These are phyloP conservation scores for Fusarium chlamydosporum DNA, from an alignment of 2,329 filamentous ascomycete genomes.

Conservation along the genomic window DNA sequence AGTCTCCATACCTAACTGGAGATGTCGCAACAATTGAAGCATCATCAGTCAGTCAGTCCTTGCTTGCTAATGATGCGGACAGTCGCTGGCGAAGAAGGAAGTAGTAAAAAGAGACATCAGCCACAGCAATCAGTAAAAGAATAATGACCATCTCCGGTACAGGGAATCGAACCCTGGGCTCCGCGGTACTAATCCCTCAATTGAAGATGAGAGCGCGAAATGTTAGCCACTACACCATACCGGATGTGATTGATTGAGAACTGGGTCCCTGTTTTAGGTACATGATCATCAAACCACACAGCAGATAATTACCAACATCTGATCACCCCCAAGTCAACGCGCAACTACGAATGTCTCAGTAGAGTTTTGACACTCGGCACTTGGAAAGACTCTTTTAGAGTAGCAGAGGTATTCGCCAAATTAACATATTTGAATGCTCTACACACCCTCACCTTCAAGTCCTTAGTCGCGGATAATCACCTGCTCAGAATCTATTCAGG, in stretches of 20 bases:
- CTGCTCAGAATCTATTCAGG: too few relatives aligned
- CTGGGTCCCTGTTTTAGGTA: accelerated
- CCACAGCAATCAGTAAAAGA: accelerated
- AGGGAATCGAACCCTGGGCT: conserved; percentile 18
- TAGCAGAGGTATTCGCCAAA: too few relatives aligned
- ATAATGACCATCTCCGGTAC: neutral
- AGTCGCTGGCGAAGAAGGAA: neutral
- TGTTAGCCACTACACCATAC: conserved; percentile 56
- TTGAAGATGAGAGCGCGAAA: conserved; percentile 52
- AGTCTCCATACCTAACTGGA: too few relatives aligned
- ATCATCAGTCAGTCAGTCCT: neutral
- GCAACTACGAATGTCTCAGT: too few relatives aligned
- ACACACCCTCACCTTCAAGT: too few relatives aligned
- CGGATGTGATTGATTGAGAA: conserved; percentile 32
- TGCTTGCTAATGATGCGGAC: too few relatives aligned
- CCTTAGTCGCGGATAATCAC: too few relatives aligned
- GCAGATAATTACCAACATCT: too few relatives aligned
- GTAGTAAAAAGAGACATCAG: accelerated
- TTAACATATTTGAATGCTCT: too few relatives aligned
- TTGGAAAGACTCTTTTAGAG: too few relatives aligned
- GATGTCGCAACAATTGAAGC: neutral
- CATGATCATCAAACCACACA: neutral
- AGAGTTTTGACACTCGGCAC: too few relatives aligned
- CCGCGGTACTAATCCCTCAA: conserved; percentile 11
- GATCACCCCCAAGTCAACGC: too few relatives aligned